Conservation (phyloP, 2,329 filamentous ascomycete genomes). For the Escovopsis sp. region DNA sequence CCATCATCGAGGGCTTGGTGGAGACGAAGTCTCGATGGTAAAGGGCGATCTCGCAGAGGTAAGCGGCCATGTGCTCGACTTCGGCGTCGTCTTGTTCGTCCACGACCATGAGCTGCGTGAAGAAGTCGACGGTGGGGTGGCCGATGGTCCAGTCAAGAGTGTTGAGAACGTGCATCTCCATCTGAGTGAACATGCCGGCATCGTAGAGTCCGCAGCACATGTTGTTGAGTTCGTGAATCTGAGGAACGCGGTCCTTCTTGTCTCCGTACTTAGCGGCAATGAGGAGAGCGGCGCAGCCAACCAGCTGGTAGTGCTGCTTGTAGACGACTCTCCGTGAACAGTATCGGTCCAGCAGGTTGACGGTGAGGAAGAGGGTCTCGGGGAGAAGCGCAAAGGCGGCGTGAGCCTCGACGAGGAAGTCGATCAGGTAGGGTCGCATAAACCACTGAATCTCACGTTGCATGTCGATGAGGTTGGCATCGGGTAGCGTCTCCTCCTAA, state of each 20-base stretch:
- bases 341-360: conserved; percentile 94
- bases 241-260: conserved; percentile 96
- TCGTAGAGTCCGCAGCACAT: conserved; percentile 99
- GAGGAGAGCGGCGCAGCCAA: conserved; percentile 86
- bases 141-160: conserved; percentile 94
- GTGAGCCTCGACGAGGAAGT: conserved; percentile 96
- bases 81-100: conserved; percentile 69
- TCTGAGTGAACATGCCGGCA: conserved; percentile 98
- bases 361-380: conserved; percentile 86
- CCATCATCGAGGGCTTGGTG: conserved; percentile 79
- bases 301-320: conserved; percentile 96
- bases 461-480: conserved; percentile 96
- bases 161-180: conserved; percentile 99
- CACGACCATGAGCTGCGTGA: conserved; percentile 72
- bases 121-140: conserved; percentile 89
- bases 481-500: conserved; percentile 71
- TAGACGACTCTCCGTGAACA: conserved; percentile 96
- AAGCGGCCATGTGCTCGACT: conserved; percentile 86
- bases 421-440: conserved; percentile 94
- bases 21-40: conserved; percentile 97
- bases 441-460: conserved; percentile 99
- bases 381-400: conserved; percentile 86
- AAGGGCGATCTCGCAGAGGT: conserved; percentile 86
- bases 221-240: conserved; percentile 90
- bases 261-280: conserved; percentile 98